Base-by-base conservation (phyloP, 2,329 filamentous ascomycete genomes). In the Talaromyces sp. region DNA sequence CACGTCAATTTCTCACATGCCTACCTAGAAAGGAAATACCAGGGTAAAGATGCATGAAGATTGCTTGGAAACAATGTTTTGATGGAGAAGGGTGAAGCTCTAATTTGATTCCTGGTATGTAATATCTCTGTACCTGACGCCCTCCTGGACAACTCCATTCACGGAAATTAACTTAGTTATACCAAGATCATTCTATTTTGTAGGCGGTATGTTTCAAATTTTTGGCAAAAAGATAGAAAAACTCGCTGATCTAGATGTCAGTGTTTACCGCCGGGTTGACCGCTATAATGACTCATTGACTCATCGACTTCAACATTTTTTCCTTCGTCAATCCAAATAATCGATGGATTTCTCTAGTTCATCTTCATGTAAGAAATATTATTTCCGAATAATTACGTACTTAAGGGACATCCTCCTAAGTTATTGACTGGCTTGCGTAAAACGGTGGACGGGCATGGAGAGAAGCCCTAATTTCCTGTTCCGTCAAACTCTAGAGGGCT, bases 211-310 rank as follows among this genome's bases (percentile, higher is more conserved):
- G 52, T 56, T 56, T 56, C 52, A 56, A 10, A 39, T 11, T 39
- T 39, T 16, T 24, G 27, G 48, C 48, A 8, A 52, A 52, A 52
- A n/a, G n/a, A 24, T 19, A n/a, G 16, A 37, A 43, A 54, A 35
- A 22, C 35, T 39, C 16, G 48, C n/a, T 52, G 48, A 52, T 52
- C 24, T 33, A 37, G 33, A 22, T 19, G 11, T 24, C 9, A 22
- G n/a, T 16, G 33, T 54, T 56, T 56, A 39, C 60, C 24, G 47
- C 60, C 60, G 35, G 54, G 43, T 22, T 60, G 58, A 60, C 58
- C 43, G 58, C 58, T 37, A 60, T 48, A 60, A 60, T 60, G 58
- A 60, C 41, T 60, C 58, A 60, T 37, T 56, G 9, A 19, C 1
- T 35, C 8, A 6, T 24, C 11, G 47, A 50, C 7, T 54, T 54